Evolutionary conservation across 164 flowering plant species (phyloP).

Genomic region (Dillenia suffruticosa): DNA sequence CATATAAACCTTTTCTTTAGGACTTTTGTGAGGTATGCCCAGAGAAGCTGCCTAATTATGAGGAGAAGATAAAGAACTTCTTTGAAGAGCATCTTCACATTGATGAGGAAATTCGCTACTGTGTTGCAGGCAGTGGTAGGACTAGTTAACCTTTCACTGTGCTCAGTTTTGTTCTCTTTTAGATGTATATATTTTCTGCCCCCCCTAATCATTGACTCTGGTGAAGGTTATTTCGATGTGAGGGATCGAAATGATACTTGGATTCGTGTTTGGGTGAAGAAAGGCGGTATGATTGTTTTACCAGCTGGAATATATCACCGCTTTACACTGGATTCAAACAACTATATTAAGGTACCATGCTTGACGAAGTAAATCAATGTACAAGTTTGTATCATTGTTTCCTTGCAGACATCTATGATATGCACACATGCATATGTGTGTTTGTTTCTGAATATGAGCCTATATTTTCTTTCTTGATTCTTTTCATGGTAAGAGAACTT

Average conservation of each 20-base stretch:
- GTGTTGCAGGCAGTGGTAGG: constrained; percentile 95
- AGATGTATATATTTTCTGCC: not conserved
- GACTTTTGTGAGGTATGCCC: constrained; percentile 92
- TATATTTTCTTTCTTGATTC: too few relatives aligned
- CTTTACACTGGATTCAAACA: constrained; percentile 84
- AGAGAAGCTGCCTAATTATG: constrained; percentile 92
- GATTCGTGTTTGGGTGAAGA: constrained; percentile 94
- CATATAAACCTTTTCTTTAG: constrained; percentile 26
- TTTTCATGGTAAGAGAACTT: too few relatives aligned
- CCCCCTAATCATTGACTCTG: constrained; percentile 2
- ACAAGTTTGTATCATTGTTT: too few relatives aligned
- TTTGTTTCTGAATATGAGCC: too few relatives aligned
- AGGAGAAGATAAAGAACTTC: constrained; percentile 86
- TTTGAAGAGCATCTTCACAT: constrained; percentile 98
- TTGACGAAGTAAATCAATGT: too few relatives aligned
- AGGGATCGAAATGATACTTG: constrained; percentile 72
- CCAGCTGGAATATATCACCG: constrained; percentile 99
- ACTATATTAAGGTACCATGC: constrained; percentile 81
- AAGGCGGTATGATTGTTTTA: constrained; percentile 88
- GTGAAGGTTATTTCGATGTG: constrained; percentile 92
- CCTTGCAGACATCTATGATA: too few relatives aligned
- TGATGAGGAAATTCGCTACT: constrained; percentile 97
- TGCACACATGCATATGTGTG: too few relatives aligned
- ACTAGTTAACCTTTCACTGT: not conserved
- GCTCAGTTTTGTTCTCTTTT: not conserved